Conservation (phyloP, 192 early-diverging fungal genomes). For the Haplosporangium gracile region DNA sequence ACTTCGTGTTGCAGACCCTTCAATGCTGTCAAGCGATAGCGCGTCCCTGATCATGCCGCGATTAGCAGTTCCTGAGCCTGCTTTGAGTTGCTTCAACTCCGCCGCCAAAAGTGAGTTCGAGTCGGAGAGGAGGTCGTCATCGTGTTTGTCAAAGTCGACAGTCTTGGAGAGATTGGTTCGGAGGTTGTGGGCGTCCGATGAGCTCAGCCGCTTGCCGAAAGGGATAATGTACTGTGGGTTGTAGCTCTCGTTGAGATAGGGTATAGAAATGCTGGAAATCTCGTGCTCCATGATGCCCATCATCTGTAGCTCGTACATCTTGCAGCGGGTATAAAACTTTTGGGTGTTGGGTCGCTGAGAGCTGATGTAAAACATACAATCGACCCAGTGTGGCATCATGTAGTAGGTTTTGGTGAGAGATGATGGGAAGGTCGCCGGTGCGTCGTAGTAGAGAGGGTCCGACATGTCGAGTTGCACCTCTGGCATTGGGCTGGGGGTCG, state of each 20-base stretch:
- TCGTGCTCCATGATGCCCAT: conserved; percentile 81
- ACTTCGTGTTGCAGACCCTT: conserved; percentile 5
- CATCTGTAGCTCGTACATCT: conserved; percentile 89
- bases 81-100: conserved; percentile 38
- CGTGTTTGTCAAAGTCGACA: conserved; percentile 58
- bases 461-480: conserved; percentile 53
- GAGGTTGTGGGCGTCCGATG: conserved; percentile 23
- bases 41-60: conserved; percentile 29
- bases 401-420: conserved; percentile 63
- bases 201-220: conserved; percentile 43
- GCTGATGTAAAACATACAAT: conserved; percentile 87
- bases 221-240: conserved; percentile 24
- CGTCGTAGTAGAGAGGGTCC: conserved; percentile 69
- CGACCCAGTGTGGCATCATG: conserved; percentile 92
- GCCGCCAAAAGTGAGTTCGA: conserved; percentile 36
- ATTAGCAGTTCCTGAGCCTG: background rate
- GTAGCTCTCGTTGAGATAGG: conserved; percentile 59
- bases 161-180: conserved; percentile 11
- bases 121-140: conserved; percentile 52
- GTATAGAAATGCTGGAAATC: conserved; percentile 65
- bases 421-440: conserved; percentile 31
- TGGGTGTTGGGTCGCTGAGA: conserved; percentile 63
- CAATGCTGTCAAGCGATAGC: conserved; percentile 27
- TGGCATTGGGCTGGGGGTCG: conserved; percentile 23
- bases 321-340: conserved; percentile 78